A percentile compares a stretch with the other conserved stretches of the same genome.
These are phyloP conservation scores for Lachnellula suecica DNA, from an alignment of 2,329 filamentous ascomycete genomes.

Conservation along the genomic window DNA sequence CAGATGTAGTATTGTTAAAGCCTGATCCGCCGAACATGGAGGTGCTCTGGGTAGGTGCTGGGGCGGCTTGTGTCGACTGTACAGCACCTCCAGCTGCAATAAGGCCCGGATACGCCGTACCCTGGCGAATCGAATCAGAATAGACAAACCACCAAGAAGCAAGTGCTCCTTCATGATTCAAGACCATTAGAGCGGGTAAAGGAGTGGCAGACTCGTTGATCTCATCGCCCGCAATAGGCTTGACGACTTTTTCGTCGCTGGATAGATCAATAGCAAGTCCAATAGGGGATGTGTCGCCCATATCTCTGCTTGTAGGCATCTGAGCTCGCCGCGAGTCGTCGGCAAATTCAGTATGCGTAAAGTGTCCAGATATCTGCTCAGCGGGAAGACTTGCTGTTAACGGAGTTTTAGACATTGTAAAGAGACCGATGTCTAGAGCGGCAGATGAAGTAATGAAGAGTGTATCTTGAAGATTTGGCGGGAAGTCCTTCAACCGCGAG, in stretches of 20 bases:
- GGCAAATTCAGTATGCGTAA: constrained; percentile 69
- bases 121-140: constrained; percentile 76
- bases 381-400: constrained; percentile 62
- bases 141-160: constrained; percentile 92
- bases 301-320: constrained; percentile 67
- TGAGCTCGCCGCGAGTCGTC: constrained; percentile 75
- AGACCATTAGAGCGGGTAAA: constrained; percentile 76
- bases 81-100: constrained; percentile 38
- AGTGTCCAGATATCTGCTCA: constrained; percentile 62
- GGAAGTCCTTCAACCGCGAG: constrained; percentile 74
- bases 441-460: constrained; percentile 81
- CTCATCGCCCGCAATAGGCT: constrained; percentile 76
- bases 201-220: constrained; percentile 77
- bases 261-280: constrained; percentile 85
- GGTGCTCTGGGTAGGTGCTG: constrained; percentile 7
- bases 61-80: constrained; percentile 22
- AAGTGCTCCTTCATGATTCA: constrained; percentile 87
- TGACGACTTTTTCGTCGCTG: constrained; percentile 71
- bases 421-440: constrained; percentile 73
- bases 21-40: constrained; percentile 9
- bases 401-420: constrained; percentile 71
- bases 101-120: constrained; percentile 72
- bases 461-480: constrained; percentile 76
- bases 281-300: constrained; percentile 73
- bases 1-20: constrained; percentile 1